Evolutionary conservation across 2,329 filamentous ascomycete species (phyloP).

Genomic region (Reticulascus tulasneorum): DNA sequence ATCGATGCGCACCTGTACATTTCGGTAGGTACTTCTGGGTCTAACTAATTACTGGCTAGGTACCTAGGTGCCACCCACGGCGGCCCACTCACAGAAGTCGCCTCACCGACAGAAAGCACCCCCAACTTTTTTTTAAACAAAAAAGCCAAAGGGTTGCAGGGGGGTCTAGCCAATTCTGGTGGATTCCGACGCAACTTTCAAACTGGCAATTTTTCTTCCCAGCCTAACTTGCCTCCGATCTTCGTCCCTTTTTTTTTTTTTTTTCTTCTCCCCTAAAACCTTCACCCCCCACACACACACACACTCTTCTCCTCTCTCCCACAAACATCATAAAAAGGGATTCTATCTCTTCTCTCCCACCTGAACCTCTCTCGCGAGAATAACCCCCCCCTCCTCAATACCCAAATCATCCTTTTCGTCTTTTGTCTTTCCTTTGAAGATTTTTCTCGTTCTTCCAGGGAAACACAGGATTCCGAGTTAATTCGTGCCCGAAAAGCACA

Average conservation of each 20-base stretch:
- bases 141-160: conserved; percentile 12
- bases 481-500: conserved; percentile 15
- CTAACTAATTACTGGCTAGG: too few species aligned
- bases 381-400: conserved; percentile 18
- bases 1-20: too few species aligned
- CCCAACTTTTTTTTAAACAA: conserved; percentile 6
- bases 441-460: conserved; percentile 40
- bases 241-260: conserved; percentile 23
- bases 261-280: conserved; percentile 22
- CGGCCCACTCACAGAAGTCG: too few species aligned
- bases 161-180: conserved; percentile 24
- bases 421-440: conserved; percentile 45
- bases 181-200: conserved; percentile 23
- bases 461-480: conserved; percentile 19
- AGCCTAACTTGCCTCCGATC: conserved; percentile 24
- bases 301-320: conserved; percentile 13
- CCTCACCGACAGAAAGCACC: too few species aligned
- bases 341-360: conserved; percentile 22
- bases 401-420: conserved; percentile 23
- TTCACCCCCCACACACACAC: conserved; percentile 15
- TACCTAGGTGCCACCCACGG: too few species aligned
- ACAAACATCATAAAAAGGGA: conserved; percentile 24
- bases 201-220: conserved; percentile 31
- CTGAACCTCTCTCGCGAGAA: too few species aligned
- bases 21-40: too few species aligned